A percentile compares a stretch with the other conserved stretches of the same genome.
These are phyloP conservation scores for Colletotrichum sidae DNA, from an alignment of 2,329 filamentous ascomycete genomes.

Conservation along the genomic window DNA sequence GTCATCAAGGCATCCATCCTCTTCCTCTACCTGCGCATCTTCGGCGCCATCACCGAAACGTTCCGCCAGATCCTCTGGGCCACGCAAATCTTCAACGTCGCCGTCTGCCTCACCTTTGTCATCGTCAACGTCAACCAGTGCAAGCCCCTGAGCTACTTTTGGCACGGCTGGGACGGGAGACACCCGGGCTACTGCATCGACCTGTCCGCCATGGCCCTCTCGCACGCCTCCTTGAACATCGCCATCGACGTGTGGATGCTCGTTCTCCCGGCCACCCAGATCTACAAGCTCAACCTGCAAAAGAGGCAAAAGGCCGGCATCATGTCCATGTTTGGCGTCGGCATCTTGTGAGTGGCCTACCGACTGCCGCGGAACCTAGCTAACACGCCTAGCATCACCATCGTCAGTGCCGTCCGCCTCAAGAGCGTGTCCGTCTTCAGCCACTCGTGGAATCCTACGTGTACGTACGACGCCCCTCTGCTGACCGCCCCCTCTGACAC, in stretches of 20 bases:
- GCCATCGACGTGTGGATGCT: constrained; percentile 31
- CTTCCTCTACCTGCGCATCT: constrained; percentile 51
- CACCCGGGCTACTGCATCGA: constrained; percentile 23
- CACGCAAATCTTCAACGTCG: constrained; percentile 33
- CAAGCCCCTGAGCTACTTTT: constrained; percentile 31
- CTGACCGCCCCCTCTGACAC: constrained; percentile 53
- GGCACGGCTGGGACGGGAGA: constrained; percentile 29
- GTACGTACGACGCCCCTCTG: constrained; percentile 47
- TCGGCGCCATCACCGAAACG: constrained; percentile 44
- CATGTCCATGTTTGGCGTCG: constrained; percentile 33
- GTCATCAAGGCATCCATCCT: constrained; percentile 51
- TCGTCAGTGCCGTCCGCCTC: constrained; percentile 23
- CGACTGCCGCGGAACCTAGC: background rate
- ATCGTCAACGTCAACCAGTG: constrained; percentile 47
- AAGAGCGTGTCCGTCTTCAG: constrained; percentile 14
- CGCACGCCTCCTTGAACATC: constrained; percentile 23
- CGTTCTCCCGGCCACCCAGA: constrained; percentile 21
- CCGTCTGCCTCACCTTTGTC: constrained; percentile 43
- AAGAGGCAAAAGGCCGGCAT: constrained; percentile 31
- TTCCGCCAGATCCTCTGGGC: constrained; percentile 42
- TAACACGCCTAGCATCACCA: constrained; percentile 15
- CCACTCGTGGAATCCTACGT: constrained; percentile 31
- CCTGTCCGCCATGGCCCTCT: constrained; percentile 21
- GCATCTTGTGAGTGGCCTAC: constrained; percentile 19
- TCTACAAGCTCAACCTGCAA: constrained; percentile 29